Evolutionary conservation across 192 early-diverging fungal genomes (phyloP).

Genomic region (Chytriomyces sp.): DNA sequence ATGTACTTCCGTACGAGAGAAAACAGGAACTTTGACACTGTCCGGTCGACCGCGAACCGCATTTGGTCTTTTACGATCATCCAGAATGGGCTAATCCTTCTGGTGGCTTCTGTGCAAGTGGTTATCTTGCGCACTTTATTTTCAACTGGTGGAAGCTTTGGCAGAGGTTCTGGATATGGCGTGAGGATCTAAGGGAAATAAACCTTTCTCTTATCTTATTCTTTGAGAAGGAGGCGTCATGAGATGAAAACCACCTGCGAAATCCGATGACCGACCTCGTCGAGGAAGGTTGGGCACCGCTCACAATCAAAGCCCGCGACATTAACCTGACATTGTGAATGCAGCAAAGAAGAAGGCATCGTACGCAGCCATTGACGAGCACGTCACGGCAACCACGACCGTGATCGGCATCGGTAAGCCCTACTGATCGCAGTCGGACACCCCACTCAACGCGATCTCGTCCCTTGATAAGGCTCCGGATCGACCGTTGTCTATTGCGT

Average conservation of each 20-base stretch:
- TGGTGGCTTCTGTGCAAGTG: constrained; percentile 86
- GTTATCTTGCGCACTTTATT: constrained; percentile 92
- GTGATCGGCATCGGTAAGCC: constrained; percentile 81
- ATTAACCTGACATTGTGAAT: constrained; percentile 24
- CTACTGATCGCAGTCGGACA: not conserved
- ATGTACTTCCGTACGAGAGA: constrained; percentile 87
- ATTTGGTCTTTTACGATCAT: constrained; percentile 89
- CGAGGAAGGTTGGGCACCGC: constrained; percentile 13
- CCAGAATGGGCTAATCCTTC: constrained; percentile 75
- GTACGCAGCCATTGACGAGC: constrained; percentile 86
- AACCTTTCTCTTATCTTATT: not conserved
- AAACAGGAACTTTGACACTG: constrained; percentile 86
- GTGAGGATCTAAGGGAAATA: not conserved
- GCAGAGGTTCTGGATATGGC: not conserved
- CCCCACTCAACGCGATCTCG: not conserved
- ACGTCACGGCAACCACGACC: constrained; percentile 67
- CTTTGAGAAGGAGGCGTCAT: not conserved
- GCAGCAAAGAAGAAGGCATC: constrained; percentile 83
- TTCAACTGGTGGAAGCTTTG: constrained; percentile 29
- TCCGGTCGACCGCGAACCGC: constrained; percentile 75
- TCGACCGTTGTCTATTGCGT: constrained; percentile 83
- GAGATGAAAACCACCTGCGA: not conserved
- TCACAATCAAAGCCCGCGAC: not conserved
- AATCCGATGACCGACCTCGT: constrained; percentile 15
- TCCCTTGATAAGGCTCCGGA: constrained; percentile 42